Percentiles rank a stretch among this genome's conserved stretches.
Evolutionary conservation across 1,284 basidiomycete genomes (phyloP).

Genomic region (Irpex lacteus): DNA sequence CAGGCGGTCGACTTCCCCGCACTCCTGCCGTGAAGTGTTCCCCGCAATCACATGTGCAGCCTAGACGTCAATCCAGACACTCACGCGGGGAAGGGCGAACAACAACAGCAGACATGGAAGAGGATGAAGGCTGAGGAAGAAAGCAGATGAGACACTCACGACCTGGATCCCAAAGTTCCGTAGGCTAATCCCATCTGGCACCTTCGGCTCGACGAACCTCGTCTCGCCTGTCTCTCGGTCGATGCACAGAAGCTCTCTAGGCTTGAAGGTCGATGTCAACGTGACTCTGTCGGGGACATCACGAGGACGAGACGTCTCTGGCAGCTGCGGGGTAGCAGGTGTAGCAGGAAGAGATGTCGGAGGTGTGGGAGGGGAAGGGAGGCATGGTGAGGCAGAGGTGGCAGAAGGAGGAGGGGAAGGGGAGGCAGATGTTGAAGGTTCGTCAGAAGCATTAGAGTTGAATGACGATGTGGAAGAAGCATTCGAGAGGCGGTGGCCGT

Average conservation of each 20-base stretch:
- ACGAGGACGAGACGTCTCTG: background rate
- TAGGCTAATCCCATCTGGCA: slow-evolving; percentile 74
- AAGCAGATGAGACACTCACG: slow-evolving; percentile 43
- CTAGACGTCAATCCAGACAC: background rate
- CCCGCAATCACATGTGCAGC: background rate
- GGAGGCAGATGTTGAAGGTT: slow-evolving; percentile 22
- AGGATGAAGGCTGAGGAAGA: slow-evolving; percentile 14
- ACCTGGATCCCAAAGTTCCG: slow-evolving; percentile 84
- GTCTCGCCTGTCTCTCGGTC: slow-evolving; percentile 29
- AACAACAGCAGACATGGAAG: background rate
- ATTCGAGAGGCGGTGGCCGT: slow-evolving; percentile 23
- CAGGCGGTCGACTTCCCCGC: background rate
- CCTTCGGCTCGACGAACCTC: slow-evolving; percentile 58
- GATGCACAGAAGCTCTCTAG: slow-evolving; percentile 35
- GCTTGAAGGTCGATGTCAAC: slow-evolving; percentile 35
- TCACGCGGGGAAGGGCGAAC: background rate
- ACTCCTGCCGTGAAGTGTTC: background rate
- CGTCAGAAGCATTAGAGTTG: slow-evolving; percentile 19
- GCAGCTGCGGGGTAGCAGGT: background rate
- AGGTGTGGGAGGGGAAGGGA: slow-evolving; percentile 14
- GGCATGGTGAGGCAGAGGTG: slow-evolving; percentile 9
- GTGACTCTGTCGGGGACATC: slow-evolving; percentile 16
- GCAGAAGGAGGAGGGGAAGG: slow-evolving; percentile 13
- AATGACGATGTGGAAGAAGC: slow-evolving; percentile 16
- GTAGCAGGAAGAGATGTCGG: slow-evolving; percentile 14